Conservation (phyloP, 169 alveolate species). For the Plasmodium chabaudi region DNA sequence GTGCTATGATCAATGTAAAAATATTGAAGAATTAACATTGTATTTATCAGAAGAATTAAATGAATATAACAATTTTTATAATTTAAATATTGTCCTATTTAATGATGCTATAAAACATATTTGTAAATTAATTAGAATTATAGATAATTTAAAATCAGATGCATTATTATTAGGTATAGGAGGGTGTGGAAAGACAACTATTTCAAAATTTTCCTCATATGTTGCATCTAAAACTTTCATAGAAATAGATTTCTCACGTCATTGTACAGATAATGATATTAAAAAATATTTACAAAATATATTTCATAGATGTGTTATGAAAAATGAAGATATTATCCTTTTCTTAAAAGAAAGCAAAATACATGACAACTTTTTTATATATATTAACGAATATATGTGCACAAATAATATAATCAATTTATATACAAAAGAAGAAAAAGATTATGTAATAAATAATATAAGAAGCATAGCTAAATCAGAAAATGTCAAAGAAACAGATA, state of each 20-base stretch:
- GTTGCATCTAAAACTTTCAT: conserved; percentile 90
- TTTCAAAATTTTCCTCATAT: conserved; percentile 93
- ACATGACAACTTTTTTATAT: conserved; percentile 81
- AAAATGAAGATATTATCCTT: conserved; percentile 92
- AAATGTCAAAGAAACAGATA: conserved; percentile 92
- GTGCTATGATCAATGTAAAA: conserved; percentile 92
- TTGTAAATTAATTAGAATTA: conserved; percentile 93
- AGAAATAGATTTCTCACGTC: conserved; percentile 77
- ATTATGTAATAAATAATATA: conserved; percentile 73
- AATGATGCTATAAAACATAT: conserved; percentile 98
- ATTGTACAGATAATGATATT: conserved; percentile 41
- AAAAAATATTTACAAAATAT: conserved; percentile 82
- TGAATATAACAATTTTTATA: conserved; percentile 94
- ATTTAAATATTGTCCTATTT: conserved; percentile 95
- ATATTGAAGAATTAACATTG: conserved; percentile 86
- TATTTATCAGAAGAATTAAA: conserved; percentile 92
- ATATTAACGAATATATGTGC: conserved; percentile 82
- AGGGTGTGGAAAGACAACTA: conserved; percentile 96
- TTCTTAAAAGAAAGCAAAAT: conserved; percentile 90
- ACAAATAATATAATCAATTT: conserved; percentile 81
- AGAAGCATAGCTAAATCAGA: conserved; percentile 93
- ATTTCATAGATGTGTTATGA: conserved; percentile 91
- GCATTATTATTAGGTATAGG: conserved; percentile 97
- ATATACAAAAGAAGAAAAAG: conserved; percentile 81
- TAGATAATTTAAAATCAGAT: conserved; percentile 94